These are phyloP conservation scores for Balakata baccata DNA, from an alignment of 345 rosid species.

Conservation along the genomic window DNA sequence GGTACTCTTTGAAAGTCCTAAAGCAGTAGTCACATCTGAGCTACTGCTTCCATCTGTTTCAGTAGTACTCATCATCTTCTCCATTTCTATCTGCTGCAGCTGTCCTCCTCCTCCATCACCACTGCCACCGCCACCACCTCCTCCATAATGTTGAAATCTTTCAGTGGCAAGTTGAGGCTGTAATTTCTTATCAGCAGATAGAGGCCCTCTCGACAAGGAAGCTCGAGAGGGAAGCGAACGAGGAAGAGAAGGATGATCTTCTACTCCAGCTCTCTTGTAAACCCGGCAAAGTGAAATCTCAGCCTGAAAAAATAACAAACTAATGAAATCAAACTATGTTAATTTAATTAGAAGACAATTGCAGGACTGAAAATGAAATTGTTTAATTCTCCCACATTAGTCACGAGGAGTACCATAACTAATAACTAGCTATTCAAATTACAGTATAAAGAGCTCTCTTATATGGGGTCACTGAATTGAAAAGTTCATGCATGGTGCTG, in stretches of 20 bases:
- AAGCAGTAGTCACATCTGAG: slow-evolving; percentile 62
- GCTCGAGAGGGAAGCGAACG: slow-evolving; percentile 52
- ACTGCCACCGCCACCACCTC: not conserved
- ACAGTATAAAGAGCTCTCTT: not conserved
- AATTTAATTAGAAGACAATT: not conserved
- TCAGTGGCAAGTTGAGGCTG: slow-evolving; percentile 25
- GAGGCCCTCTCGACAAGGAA: slow-evolving; percentile 31
- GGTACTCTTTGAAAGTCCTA: slow-evolving; percentile 51
- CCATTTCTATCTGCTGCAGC: slow-evolving; percentile 30
- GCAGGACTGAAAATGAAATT: not conserved
- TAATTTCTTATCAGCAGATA: slow-evolving; percentile 16
- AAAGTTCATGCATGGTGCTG: slow-evolving; percentile 1
- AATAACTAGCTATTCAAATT: no score
- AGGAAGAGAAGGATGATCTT: slow-evolving; percentile 82
- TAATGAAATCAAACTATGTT: not conserved
- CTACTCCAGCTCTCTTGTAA: slow-evolving; percentile 92
- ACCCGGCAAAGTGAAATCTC: slow-evolving; percentile 95
- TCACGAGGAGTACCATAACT: no score
- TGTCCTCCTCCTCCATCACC: not conserved
- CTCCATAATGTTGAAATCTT: slow-evolving; percentile 23
- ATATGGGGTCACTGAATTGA: not conserved
- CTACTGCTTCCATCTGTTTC: slow-evolving; percentile 50
- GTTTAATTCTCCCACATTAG: no score
- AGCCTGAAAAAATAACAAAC: not conserved
- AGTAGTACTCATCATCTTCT: slow-evolving; percentile 30